These are phyloP conservation scores for Exsudoporus frostii DNA, from an alignment of 768 basidiomycete genomes.

Conservation along the genomic window DNA sequence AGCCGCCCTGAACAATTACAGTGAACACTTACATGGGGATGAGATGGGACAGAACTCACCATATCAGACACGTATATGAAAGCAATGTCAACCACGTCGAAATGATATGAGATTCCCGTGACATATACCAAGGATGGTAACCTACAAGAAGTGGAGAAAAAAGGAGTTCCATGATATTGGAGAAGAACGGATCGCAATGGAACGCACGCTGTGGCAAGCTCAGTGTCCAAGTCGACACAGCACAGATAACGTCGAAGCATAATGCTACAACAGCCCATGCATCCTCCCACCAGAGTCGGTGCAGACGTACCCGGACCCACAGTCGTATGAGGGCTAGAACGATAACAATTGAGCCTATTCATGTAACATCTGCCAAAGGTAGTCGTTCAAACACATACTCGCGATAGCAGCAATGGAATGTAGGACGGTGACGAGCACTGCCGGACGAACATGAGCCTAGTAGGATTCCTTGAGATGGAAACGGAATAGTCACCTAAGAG, in stretches of 20 bases:
- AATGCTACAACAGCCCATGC: conserved; percentile 7
- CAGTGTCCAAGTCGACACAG: conserved; percentile 8
- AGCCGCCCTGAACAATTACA: conserved; percentile 1
- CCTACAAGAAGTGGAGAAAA: not conserved
- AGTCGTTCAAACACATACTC: conserved; percentile 2
- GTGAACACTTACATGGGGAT: not conserved
- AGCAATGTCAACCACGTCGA: conserved; percentile 4
- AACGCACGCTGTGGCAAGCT: conserved; percentile 4
- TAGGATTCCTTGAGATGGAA: not conserved
- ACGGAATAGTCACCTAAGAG: not conserved
- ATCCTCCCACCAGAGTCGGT: conserved; percentile 15
- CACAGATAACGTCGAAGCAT: conserved; percentile 1
- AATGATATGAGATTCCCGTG: not conserved
- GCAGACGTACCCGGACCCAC: conserved; percentile 6
- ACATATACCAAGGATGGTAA: not conserved
- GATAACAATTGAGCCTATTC: not conserved
- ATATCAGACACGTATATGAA: conserved; percentile 3
- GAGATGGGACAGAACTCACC: conserved; percentile 1
- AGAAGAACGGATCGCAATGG: no score
- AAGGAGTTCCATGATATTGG: not conserved
- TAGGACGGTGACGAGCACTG: conserved; percentile 11
- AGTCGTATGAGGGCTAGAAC: conserved; percentile 4
- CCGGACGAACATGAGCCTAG: not conserved
- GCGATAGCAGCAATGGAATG: conserved; percentile 2
- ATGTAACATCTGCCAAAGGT: not conserved